Evolutionary conservation across 2,329 filamentous ascomycete genomes (phyloP), one percentile per base, ranked within the genome.

Genomic region (Pseudocercospora pini-densiflorae): DNA sequence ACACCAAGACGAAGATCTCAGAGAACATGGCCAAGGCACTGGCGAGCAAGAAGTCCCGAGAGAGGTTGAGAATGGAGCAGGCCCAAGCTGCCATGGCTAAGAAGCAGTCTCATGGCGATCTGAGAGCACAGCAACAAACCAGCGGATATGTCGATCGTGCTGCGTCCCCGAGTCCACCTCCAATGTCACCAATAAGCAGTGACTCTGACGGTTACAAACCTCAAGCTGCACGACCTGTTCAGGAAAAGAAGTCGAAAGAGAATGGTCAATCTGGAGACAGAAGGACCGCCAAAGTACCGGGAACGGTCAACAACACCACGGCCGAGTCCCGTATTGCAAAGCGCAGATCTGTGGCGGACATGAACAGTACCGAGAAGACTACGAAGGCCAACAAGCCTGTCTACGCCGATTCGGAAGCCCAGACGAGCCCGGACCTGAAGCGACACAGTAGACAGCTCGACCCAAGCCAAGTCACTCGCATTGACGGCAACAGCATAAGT

Each of bases 1-100:
- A n/a, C 51, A 55, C 23, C 27, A 55, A 55, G 51, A 55, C 51
- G 27, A 55, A 55, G 27, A 55, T 55, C 24, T 55, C 51, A 10
- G 51, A 55, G 16, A 55, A 55, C 27, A 55, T 55, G 51, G 51
- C 51, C 16, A 27, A 31, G 21, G 51, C 51, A n/a, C 24, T 55
- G 27, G 51, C 51, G 24, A 55, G 51, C 51, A 55, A 55, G 51
- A 55, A 55, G 27, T 55, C 51, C 10, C 51, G 51, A 31, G 51
- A 55, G 27, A 24, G 51, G 16, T 2, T 55, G 24, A 10, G 12
- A 10, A 27, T 27, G 23, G 51, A 55, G 24, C 51, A 55, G 27
- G 51, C 24, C 8, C 51, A 55, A 14, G 51, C 51, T 16, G 27
- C 51, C 14, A 31, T 55, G 51, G 27, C 51, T 27, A 55, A 55